Conservation (phyloP, 2,329 filamentous ascomycete species). For the Ascochyta fabae region DNA sequence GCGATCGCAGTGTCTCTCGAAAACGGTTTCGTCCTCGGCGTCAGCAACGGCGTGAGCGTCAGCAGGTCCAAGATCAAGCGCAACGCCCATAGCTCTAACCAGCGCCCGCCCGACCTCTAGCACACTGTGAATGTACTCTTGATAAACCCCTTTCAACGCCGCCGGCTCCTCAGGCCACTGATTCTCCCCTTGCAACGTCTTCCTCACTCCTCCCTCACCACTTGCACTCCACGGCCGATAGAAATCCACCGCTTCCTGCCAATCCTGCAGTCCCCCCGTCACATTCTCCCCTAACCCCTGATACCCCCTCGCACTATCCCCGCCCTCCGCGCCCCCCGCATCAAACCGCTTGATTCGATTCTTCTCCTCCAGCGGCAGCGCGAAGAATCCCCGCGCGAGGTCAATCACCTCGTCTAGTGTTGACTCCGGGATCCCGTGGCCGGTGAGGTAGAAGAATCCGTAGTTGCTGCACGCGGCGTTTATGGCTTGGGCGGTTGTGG, state of each 20-base stretch:
- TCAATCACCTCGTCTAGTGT: slow-evolving; percentile 37
- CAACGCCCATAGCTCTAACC: slow-evolving; percentile 49
- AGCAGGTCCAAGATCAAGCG: slow-evolving; percentile 36
- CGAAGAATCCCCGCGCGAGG: slow-evolving; percentile 47
- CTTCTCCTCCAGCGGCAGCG: slow-evolving; percentile 37
- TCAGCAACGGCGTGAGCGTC: background rate
- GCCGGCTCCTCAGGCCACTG: slow-evolving; percentile 50
- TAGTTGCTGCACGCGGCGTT: slow-evolving; percentile 47
- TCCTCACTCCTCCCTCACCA: slow-evolving; percentile 15
- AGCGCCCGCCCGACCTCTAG: slow-evolving; percentile 42
- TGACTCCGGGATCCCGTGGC: slow-evolving; percentile 47
- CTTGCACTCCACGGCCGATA: slow-evolving; percentile 45
- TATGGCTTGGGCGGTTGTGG: slow-evolving; percentile 40
- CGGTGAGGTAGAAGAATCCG: slow-evolving; percentile 54
- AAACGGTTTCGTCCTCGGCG: slow-evolving; percentile 32
- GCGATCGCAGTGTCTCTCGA: slow-evolving; percentile 39
- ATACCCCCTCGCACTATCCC: slow-evolving; percentile 49
- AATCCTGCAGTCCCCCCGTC: slow-evolving; percentile 42
- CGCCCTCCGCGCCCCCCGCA: slow-evolving; percentile 39
- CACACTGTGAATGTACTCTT: slow-evolving; percentile 38
- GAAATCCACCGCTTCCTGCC: slow-evolving; percentile 51
- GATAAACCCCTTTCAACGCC: slow-evolving; percentile 41
- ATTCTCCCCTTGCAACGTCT: slow-evolving; percentile 51
- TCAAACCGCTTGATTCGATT: slow-evolving; percentile 45
- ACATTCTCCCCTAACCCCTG: slow-evolving; percentile 49